Evolutionary conservation across 768 basidiomycete species (phyloP), one percentile per base, ranked within the genome.

Genomic region (Solioccasus polychromus): DNA sequence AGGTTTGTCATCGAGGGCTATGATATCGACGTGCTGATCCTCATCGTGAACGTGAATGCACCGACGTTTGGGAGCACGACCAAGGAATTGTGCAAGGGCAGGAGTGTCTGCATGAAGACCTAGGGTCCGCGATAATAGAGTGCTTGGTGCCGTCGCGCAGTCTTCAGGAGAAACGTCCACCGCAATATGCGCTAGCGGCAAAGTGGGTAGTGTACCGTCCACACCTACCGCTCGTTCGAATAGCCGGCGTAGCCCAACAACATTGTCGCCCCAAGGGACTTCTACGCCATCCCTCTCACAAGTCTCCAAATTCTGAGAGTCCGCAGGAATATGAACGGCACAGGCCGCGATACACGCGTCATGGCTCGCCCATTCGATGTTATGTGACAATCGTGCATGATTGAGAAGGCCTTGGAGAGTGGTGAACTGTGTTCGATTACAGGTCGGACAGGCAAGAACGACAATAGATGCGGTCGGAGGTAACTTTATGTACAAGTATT

Each of bases 331-430:
- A 9, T 66, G 58, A 19, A 69, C 57, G 8, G 74, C 76, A 28
- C 72, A 76, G 30, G 64, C 67, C 39, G 67, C 66, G 19, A 79
- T 71, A 45, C 77, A 78, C 24, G 75, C 71, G 35, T 79, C 78
- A 47, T 78, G 76, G 25, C 70, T 76, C 15, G 72, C 70, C 60
- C 69, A 78, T 45, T 77, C 72, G 31, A 72, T 59, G 12, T 67
- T 61, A 47, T 78, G 76, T 8, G 70, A 63, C n/a, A 78, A 57
- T 15, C 78, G 74, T 31, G 72, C 75, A 52, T 78, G 76, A 40
- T 78, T 78, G 23, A 79, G 61, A 30, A 79, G 64, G 11, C 76
- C 76, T 47, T 78, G 76, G 7, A 79, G 65, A 20, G 67, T 77
- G 19, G 72, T 75, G 53, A 78, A 77, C 37, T 79, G 73, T 7